These are phyloP conservation scores for Poronia punctata DNA, from an alignment of 495 filamentous ascomycete genomes.

Conservation along the genomic window DNA sequence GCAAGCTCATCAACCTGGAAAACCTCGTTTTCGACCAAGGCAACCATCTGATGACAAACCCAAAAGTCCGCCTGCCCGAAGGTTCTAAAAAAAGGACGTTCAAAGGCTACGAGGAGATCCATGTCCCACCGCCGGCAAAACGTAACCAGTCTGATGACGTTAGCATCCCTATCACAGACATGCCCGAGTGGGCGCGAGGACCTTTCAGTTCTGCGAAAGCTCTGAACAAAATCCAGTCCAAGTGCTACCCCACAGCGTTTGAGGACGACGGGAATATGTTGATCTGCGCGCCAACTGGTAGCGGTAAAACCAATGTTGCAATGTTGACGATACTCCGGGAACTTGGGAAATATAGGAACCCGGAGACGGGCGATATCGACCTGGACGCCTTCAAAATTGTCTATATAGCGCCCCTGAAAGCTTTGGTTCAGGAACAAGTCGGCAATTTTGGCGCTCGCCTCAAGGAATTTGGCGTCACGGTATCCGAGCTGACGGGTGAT, in stretches of 20 bases:
- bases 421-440: slow-evolving; percentile 92
- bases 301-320: slow-evolving; percentile 97
- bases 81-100: slow-evolving; percentile 91
- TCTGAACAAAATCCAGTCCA: slow-evolving; percentile 91
- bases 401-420: slow-evolving; percentile 91
- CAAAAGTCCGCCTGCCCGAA: slow-evolving; percentile 88
- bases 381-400: slow-evolving; percentile 97
- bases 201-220: slow-evolving; percentile 73
- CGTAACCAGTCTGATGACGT: slow-evolving; percentile 74
- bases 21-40: slow-evolving; percentile 96
- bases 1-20: slow-evolving; percentile 83
- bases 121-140: slow-evolving; percentile 84
- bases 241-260: slow-evolving; percentile 86
- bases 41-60: slow-evolving; percentile 97
- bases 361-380: slow-evolving; percentile 79
- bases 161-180: slow-evolving; percentile 70
- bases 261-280: slow-evolving; percentile 95
- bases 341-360: slow-evolving; percentile 90
- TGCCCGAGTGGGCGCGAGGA: slow-evolving; percentile 84
- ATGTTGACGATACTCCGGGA: slow-evolving; percentile 96
- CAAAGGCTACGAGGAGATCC: slow-evolving; percentile 98
- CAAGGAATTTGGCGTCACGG: slow-evolving; percentile 83
- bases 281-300: slow-evolving; percentile 93
- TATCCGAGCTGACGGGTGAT: slow-evolving; percentile 92
- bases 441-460: slow-evolving; percentile 92